Conservation (phyloP, 306 rosid genomes). For the Acacia melanoxylon region DNA sequence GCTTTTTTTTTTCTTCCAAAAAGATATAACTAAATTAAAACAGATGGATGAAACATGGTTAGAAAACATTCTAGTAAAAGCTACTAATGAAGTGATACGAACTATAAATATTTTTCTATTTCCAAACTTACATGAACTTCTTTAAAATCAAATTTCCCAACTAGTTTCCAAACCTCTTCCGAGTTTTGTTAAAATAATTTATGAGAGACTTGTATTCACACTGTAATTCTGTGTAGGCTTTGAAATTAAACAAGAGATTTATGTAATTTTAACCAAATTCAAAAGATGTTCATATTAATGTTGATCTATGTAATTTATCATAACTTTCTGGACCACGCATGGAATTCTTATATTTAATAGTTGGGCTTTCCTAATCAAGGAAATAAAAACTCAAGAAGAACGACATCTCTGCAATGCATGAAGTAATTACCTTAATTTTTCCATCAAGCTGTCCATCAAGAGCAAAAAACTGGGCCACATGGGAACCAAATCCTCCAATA, state of each 20-base stretch:
- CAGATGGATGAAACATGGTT: no score
- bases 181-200: no score
- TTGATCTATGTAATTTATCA: neutral
- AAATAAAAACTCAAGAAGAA: neutral
- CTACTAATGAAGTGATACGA: no score
- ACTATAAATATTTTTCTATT: no score
- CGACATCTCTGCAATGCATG: neutral
- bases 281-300: neutral
- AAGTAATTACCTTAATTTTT: conserved; percentile 60
- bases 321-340: neutral
- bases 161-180: no score
- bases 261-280: neutral
- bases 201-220: neutral
- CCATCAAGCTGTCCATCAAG: conserved; percentile 89
- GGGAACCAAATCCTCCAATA: conserved; percentile 93
- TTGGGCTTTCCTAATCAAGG: neutral
- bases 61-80: no score
- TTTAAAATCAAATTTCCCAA: no score
- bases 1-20: no score
- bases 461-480: conserved; percentile 84
- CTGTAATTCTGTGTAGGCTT: no score
- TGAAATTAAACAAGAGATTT: neutral
- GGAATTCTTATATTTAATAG: neutral
- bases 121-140: neutral
- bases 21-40: no score